Evolutionary conservation across 179 eudicot genomes (phyloP), one percentile per base, ranked within the genome.

Genomic region (Sideroxylon spinosum): DNA sequence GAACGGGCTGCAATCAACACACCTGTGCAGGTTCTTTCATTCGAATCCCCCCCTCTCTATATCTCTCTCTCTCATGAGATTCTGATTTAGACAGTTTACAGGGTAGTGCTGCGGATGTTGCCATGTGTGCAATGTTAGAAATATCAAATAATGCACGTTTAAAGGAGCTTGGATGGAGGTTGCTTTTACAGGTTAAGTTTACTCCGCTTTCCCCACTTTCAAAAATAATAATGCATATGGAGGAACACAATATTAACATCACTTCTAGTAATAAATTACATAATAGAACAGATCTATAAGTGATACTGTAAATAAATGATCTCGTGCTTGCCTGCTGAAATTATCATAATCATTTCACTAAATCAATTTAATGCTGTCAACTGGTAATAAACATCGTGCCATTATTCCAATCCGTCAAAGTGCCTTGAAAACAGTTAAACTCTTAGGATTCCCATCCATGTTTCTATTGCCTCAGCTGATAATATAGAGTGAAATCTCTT

Each of bases 51-150:
- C 77, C 68, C 57, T 68, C 75, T 66, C 63, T 46, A 25, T 20
- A 9, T 44, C 37, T 17, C 71, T 67, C 68, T 14, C 75, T 25
- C 12, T 44, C 22, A 13, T 49, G 7, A n/a, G 55, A 48, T 55
- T 23, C 63, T 80, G 75, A 70, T 61, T 23, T 76, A 6, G 64
- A 65, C 79, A 65, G 68, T 72, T 20, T 49, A 73, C 87, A 95
- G 99, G 99, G 99, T 79, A 95, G 99, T 84, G 99, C 99, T 71
- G 99, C 99, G 50, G 99, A 95, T 87, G 99, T 95, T 44, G 98
- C 99, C 71, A 95, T 95, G 99, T 95, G 99, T 75, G 99, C 97
- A 75, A 95, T 95, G 99, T 86, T 95, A 74, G 92, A 91, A 83
- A 95, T 95, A 71, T 82, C 84, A 23, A 85, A 82, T 80, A 94